Evolutionary conservation across 2,329 filamentous ascomycete genomes (phyloP).

Genomic region (Cladophialophora chaetospira): DNA sequence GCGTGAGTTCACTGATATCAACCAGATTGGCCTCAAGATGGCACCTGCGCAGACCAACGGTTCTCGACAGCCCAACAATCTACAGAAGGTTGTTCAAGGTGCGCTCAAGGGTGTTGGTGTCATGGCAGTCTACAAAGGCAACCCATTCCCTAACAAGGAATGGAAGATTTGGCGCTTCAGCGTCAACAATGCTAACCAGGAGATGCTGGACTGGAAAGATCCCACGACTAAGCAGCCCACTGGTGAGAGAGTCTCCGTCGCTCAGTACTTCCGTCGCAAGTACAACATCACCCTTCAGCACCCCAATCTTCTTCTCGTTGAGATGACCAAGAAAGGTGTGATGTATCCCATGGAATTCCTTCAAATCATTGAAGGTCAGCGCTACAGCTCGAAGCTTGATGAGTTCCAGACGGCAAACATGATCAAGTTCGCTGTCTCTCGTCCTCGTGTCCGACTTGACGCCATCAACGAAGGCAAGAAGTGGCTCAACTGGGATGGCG

Average conservation of each 20-base stretch:
- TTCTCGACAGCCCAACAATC: constrained; percentile 27
- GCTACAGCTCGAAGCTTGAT: constrained; percentile 60
- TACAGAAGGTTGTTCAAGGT: constrained; percentile 36
- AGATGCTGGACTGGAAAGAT: constrained; percentile 47
- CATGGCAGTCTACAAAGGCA: constrained; percentile 40
- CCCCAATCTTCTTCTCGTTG: constrained; percentile 56
- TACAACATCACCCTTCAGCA: constrained; percentile 53
- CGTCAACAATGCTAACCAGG: constrained; percentile 44
- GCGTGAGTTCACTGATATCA: constrained; percentile 36
- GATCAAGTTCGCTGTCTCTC: constrained; percentile 90
- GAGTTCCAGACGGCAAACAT: constrained; percentile 73
- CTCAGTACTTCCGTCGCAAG: constrained; percentile 56
- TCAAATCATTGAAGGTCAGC: constrained; percentile 56
- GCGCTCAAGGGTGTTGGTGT: constrained; percentile 42
- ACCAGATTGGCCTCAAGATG: constrained; percentile 34
- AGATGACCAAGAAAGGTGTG: constrained; percentile 58
- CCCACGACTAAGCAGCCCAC: constrained; percentile 44
- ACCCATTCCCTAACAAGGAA: constrained; percentile 39
- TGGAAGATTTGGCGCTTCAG: constrained; percentile 57
- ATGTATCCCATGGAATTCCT: constrained; percentile 61
- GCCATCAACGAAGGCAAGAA: constrained; percentile 70
- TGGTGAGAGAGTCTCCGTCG: constrained; percentile 58
- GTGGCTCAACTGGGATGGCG: constrained; percentile 67
- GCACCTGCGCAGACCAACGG: constrained; percentile 25
- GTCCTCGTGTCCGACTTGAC: constrained; percentile 66